Conservation (phyloP, 129 eudicot genomes). For the Lonicera japonica region DNA sequence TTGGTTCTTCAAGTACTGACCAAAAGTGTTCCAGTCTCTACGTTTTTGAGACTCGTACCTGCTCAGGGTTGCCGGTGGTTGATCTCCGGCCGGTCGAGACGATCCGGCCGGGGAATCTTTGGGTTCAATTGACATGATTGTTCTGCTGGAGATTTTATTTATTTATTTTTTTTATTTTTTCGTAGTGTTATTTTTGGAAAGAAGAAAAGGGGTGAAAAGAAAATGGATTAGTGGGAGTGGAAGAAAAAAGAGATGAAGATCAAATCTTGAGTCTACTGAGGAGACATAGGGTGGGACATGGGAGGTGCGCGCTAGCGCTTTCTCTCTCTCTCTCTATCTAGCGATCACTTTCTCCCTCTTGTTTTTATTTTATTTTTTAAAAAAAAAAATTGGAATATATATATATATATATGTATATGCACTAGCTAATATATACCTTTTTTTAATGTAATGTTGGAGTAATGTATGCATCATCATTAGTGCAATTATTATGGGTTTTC, state of each 20-base stretch:
- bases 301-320: not conserved
- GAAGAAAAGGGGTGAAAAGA: conserved; percentile 18
- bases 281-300: conserved; percentile 51
- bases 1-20: conserved; percentile 73
- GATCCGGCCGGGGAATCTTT: conserved; percentile 41
- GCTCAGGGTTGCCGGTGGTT: conserved; percentile 48
- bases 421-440: conserved; percentile 29
- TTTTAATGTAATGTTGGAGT: conserved; percentile 26
- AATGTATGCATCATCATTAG: conserved; percentile 36
- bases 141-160: too few species aligned
- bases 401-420: conserved; percentile 12
- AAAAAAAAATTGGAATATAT: too few species aligned
- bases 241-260: conserved; percentile 35
- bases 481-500: conserved; percentile 18
- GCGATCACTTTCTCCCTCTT: too few species aligned
- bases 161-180: too few species aligned
- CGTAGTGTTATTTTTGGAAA: not conserved
- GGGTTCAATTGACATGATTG: conserved; percentile 27
- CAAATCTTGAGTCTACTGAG: conserved; percentile 51
- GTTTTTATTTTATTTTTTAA: too few species aligned
- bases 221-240: conserved; percentile 16
- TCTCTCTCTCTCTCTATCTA: too few species aligned
- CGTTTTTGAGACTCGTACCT: conserved; percentile 83
- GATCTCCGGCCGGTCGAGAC: conserved; percentile 28
- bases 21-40: conserved; percentile 86